Conservation (phyloP, 2,329 filamentous ascomycete genomes). For the Phialophora chinensis region DNA sequence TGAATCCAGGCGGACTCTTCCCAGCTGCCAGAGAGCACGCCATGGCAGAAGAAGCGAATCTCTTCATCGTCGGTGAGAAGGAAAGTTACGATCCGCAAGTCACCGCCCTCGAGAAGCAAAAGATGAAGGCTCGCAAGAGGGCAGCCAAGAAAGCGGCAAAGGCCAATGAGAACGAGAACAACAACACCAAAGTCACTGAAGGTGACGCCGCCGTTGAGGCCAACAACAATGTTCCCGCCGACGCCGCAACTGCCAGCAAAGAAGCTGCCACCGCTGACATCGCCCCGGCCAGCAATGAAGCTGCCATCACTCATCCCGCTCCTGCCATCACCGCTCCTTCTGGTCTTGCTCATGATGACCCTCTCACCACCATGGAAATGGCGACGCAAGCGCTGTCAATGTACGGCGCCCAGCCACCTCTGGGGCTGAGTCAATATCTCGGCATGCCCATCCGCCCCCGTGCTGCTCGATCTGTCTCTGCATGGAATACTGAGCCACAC, state of each 20-base stretch:
- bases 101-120: neutral
- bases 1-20: neutral
- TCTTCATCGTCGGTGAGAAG: neutral
- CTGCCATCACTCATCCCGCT: neutral
- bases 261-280: neutral
- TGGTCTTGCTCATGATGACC: neutral
- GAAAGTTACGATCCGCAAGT: neutral
- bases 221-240: neutral
- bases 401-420: neutral
- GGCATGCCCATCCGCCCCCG: conserved; percentile 3
- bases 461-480: neutral
- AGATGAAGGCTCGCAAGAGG: conserved; percentile 4
- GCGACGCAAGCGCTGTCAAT: conserved; percentile 1
- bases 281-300: neutral
- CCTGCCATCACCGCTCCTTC: neutral
- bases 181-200: neutral
- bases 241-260: neutral
- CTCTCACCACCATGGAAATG: neutral
- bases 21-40: neutral
- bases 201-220: conserved; percentile 4
- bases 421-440: neutral
- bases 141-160: conserved; percentile 4
- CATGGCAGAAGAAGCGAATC: conserved; percentile 2
- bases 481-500: neutral
- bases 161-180: neutral